Evolutionary conservation across 176 grass and related monocot genomes (phyloP), one percentile per base, ranked within the genome.

Genomic region (Oryza coarctata): DNA sequence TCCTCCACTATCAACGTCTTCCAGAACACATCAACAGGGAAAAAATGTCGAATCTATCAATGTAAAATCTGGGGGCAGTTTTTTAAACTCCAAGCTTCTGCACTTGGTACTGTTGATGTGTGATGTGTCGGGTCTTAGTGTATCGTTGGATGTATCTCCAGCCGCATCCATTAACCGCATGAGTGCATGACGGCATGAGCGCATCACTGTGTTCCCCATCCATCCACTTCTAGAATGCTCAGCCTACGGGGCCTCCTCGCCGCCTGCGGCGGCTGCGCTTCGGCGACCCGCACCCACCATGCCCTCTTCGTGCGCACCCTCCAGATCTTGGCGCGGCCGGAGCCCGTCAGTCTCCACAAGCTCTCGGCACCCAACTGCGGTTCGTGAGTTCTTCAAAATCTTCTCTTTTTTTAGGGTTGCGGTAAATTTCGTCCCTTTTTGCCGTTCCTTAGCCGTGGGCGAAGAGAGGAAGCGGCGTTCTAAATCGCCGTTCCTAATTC

Each of bases 301-400:
- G 40, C 27, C 15, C 27, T 78, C 43, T 45, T 82, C 60, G 2
- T 17, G 8, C 83, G 79, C 60, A 0, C 73, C 36, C 27, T 86
- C 68, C 88, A 79, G 62, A 63, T 85, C 75, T 40, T 95, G 83
- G 85, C 89, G 64, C 49, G 85, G 8, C 10, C 73, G 38, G 79
- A 84, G 39, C 74, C 85, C 13, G 87, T 92, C 40, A 83, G 83
- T 69, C 36, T 95, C 12, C 79, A 88, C 69, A 70, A 84, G 80
- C 80, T 94, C 65, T 74, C 83, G 9, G 85, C 88, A 22, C 70
- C 80, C 9, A 66, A 99, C 83, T 84, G 83, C 35, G 89, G 90
- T 95, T 43, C 34, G 57, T 67, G 70, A 79, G 11, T 49, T 0
- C 18, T 39, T 8, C 18, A 17, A 45, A 27, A 55, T 83, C 68